Evolutionary conservation across 306 rosid genomes (phyloP), one percentile per base, ranked within the genome.

Genomic region (Quercus bicolor): DNA sequence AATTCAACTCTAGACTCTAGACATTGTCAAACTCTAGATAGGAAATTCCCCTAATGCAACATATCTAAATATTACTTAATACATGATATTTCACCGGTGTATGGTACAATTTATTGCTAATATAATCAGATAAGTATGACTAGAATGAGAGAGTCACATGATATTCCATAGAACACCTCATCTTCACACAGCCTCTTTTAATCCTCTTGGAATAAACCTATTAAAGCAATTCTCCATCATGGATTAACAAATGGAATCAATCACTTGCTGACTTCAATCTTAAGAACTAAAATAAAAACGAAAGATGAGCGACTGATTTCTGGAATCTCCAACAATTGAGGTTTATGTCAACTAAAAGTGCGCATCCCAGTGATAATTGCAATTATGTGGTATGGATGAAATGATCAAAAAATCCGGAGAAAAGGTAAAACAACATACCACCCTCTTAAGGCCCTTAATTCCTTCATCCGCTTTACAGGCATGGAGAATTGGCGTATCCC

Each of bases 391-490:
- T 37, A 33, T 43, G 53, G 72, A 74, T 40, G 14, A 81, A 55
- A 73, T 28, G 26, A 77, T 68, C 54, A 20, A 43, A 74, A 31
- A 48, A 64, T 14, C 15, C 11, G 23, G 64, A 72, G 34, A 16
- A 54, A 26, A 26, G 75, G 57, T 40, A 74, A 85, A 82, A 84
- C 74, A 52, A 78, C 84, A 54, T 88, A 93, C 98, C 99, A 93
- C 84, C 99, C 98, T 72, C 81, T 79, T 69, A 95, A 86, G 79
- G 94, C 94, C 82, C 94, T 87, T 70, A 95, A 88, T 80, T 95
- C 96, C 84, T 86, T 92, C 55, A 90, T 93, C 79, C 98, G 88
- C 85, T 93, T 95, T 65, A 93, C 86, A 20, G 93, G 90, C 90
- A 93, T 84, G 48, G 94, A 88, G 79, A 91, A 85, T 54, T 76